Evolutionary conservation across 768 basidiomycete species (phyloP).

Genomic region (Hydnum rufescens): DNA sequence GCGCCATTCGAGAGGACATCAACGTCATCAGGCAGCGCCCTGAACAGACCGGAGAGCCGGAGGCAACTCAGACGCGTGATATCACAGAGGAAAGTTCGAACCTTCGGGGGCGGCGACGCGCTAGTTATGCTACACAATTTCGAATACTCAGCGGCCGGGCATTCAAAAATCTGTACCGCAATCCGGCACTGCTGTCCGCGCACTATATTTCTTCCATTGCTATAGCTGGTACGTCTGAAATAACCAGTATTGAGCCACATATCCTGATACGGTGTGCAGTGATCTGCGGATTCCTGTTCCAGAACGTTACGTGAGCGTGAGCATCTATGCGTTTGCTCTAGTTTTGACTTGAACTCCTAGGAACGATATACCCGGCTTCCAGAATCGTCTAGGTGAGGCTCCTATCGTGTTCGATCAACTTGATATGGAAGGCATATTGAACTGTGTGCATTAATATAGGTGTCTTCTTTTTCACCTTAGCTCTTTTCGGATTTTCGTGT

Average conservation of each 20-base stretch:
- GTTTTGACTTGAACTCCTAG: too few species aligned
- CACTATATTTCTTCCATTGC: conserved; percentile 76
- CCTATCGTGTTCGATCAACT: too few species aligned
- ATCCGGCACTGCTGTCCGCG: conserved; percentile 75
- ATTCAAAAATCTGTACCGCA: conserved; percentile 95
- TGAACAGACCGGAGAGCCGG: conserved; percentile 30
- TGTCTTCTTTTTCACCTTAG: conserved; percentile 93
- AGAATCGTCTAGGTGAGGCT: conserved; percentile 64
- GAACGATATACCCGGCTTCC: conserved; percentile 92
- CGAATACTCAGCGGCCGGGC: conserved; percentile 84
- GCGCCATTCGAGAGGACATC: conserved; percentile 40
- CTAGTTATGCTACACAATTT: conserved; percentile 80
- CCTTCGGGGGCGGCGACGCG: conserved; percentile 55
- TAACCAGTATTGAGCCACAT: neutral
- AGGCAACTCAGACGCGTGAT: conserved; percentile 32
- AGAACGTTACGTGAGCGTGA: conserved; percentile 53
- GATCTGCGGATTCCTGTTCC: conserved; percentile 85
- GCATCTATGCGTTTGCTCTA: too few species aligned
- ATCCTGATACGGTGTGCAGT: conserved; percentile 25
- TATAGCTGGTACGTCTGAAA: conserved; percentile 52
- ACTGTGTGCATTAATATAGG: conserved; percentile 23
- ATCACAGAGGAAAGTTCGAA: conserved; percentile 43
- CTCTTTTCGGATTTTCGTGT: conserved; percentile 92
- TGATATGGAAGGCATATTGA: neutral
- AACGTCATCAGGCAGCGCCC: conserved; percentile 20